These are phyloP conservation scores for Phoma sp. DNA, from an alignment of 2,329 filamentous ascomycete genomes.

Conservation along the genomic window DNA sequence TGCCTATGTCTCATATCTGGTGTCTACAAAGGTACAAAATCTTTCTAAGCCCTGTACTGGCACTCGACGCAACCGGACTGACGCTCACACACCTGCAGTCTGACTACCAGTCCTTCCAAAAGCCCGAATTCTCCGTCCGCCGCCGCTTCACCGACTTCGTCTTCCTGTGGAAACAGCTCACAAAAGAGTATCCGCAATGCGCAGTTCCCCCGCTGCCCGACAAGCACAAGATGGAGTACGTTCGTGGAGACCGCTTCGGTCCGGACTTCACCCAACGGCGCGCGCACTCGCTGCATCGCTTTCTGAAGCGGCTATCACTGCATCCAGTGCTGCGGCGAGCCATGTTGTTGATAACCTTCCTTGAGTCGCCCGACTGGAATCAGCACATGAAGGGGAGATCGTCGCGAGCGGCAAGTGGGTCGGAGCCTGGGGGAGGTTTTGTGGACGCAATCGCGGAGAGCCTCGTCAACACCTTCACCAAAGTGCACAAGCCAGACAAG, in stretches of 20 bases:
- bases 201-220: slow-evolving; percentile 94
- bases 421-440: slow-evolving; percentile 66
- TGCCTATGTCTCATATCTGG: slow-evolving; percentile 92
- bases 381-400: slow-evolving; percentile 86
- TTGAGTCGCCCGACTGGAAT: slow-evolving; percentile 96
- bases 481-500: slow-evolving; percentile 92
- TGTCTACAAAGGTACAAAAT: slow-evolving; percentile 77
- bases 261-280: slow-evolving; percentile 88
- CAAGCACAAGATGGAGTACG: slow-evolving; percentile 99
- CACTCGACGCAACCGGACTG: not conserved
- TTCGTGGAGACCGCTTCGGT: slow-evolving; percentile 93
- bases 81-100: slow-evolving; percentile 62
- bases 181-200: slow-evolving; percentile 85
- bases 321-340: slow-evolving; percentile 89
- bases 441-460: slow-evolving; percentile 96
- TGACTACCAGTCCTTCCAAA: slow-evolving; percentile 92
- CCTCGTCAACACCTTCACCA: slow-evolving; percentile 96
- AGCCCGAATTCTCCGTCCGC: slow-evolving; percentile 76
- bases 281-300: slow-evolving; percentile 88
- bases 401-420: slow-evolving; percentile 62
- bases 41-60: not conserved
- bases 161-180: slow-evolving; percentile 91
- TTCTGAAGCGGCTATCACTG: slow-evolving; percentile 82
- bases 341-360: slow-evolving; percentile 82
- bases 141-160: slow-evolving; percentile 97